Percentiles rank a stretch among this genome's conserved stretches.
phyloP scores from a whole-genome alignment of 176 grass and related monocot genomes.

The Bolboschoenus planiculmis region DNA sequence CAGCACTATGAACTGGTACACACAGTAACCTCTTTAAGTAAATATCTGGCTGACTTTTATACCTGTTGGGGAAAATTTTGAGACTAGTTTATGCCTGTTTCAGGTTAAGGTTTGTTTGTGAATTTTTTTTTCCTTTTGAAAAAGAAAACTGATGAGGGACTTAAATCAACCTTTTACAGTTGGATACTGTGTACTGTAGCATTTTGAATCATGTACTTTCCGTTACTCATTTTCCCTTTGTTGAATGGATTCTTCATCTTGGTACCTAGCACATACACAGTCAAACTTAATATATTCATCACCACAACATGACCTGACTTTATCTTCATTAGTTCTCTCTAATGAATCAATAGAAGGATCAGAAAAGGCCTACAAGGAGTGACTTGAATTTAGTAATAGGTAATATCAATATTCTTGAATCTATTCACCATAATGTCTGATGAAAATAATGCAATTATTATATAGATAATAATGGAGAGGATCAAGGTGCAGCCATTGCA shows the following conservation, averaged over 20 bases:
- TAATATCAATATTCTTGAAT: not conserved
- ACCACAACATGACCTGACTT: not conserved
- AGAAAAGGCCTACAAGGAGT: not conserved
- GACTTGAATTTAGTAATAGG: not conserved
- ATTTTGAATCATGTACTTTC: not conserved
- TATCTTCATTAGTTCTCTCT: not conserved
- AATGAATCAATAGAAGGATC: not conserved
- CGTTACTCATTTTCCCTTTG: not conserved
- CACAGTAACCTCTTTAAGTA: not conserved
- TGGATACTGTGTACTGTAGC: not conserved
- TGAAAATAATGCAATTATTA: not conserved
- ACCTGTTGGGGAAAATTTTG: not conserved
- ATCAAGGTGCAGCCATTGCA: constrained; percentile 42
- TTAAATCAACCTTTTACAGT: not conserved
- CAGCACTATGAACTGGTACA: constrained; percentile 85
- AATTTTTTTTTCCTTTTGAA: not conserved
- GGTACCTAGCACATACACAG: not conserved
- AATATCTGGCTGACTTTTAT: not conserved
- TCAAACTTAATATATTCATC: not conserved
- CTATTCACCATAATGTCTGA: not conserved
- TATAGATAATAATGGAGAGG: constrained; percentile 57
- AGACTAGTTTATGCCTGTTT: not conserved
- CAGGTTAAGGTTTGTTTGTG: not conserved
- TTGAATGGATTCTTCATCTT: not conserved
- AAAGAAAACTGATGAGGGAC: not conserved